Evolutionary conservation across 1,284 basidiomycete species (phyloP), one percentile per base, ranked within the genome.

Genomic region (Omphalotus olearius): DNA sequence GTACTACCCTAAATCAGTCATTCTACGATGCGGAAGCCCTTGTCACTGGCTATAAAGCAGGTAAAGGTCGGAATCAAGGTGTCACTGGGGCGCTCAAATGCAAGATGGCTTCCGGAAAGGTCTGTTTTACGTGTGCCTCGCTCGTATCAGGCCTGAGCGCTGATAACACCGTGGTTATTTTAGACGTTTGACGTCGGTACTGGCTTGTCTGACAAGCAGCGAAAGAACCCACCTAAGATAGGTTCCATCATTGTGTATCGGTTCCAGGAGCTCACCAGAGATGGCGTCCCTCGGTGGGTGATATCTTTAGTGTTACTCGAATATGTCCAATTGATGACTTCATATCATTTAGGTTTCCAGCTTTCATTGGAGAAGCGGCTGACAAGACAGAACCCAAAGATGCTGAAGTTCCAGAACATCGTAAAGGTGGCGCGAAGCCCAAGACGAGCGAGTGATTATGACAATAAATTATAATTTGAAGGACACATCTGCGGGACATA

Each of bases 1-100:
- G 26, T 3, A 18, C 23, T 3, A 23, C 23, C 23, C 3, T 18
- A 35, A 7, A 43, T 1, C 43, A 76, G 75, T 80, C 80, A 1
- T 84, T 83, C 64, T 79, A 80, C 59, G 83, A 85, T 57, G 83
- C 80, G 4, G 84, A 87, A 60, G 84, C 83, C 6, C 63, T 75
- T 37, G 81, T 87, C 3, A 76, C 74, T 5, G 82, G 79, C 0
- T 75, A 85, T 59, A 72, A 71, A 13, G 66, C 73, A 11, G 83
- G 83, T 6, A 79, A 79, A 60, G 82, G 80, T 6, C 75, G 74
- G 57, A 68, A 83, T 60, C 66, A 68, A 39, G 79, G 77, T 10
- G 65, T 70, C 18, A 76, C 73, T 1, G 83, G 83, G 13, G 73
- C 82, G 4, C 63, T 85, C 23, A 76, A 75, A 30, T 83, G 82